Percentiles rank a stretch among this genome's conserved stretches.
These are phyloP conservation scores for Paramecium sonneborni DNA, from an alignment of 73 alveolate genomes.

Conservation along the genomic window DNA sequence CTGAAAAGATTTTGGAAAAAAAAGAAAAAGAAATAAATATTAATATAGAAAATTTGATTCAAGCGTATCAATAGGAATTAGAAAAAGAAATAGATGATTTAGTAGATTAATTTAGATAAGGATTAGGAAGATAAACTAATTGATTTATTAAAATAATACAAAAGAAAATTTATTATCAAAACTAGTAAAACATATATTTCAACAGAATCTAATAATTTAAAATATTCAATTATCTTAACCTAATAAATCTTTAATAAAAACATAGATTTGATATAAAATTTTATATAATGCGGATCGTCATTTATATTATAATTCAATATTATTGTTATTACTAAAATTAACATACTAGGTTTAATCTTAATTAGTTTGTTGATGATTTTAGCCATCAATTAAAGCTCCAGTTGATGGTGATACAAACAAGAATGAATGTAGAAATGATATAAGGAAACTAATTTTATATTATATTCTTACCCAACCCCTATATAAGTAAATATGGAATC, in stretches of 20 bases:
- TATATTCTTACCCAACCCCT: slow-evolving; percentile 27
- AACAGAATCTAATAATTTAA: too few species aligned
- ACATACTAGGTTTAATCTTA: not conserved
- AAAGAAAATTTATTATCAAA: not conserved
- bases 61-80: too few species aligned
- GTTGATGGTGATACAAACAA: slow-evolving; percentile 44
- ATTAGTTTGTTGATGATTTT: not conserved
- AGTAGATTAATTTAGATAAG: too few species aligned
- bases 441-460: not conserved
- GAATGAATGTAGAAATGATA: slow-evolving; percentile 37
- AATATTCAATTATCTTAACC: too few species aligned
- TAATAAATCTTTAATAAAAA: too few species aligned
- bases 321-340: not conserved
- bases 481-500: slow-evolving; percentile 41
- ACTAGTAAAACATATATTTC: too few species aligned
- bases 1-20: too few species aligned
- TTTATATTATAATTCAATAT: slow-evolving; percentile 2
- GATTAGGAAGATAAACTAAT: too few species aligned
- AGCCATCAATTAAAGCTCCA: not conserved
- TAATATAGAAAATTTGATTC: too few species aligned
- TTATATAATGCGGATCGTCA: not conserved
- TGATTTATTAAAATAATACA: too few species aligned
- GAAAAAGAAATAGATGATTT: too few species aligned
- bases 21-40: too few species aligned
- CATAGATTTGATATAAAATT: not conserved